These are phyloP conservation scores for Phoma sp. DNA, from an alignment of 2,329 filamentous ascomycete species.

Conservation along the genomic window DNA sequence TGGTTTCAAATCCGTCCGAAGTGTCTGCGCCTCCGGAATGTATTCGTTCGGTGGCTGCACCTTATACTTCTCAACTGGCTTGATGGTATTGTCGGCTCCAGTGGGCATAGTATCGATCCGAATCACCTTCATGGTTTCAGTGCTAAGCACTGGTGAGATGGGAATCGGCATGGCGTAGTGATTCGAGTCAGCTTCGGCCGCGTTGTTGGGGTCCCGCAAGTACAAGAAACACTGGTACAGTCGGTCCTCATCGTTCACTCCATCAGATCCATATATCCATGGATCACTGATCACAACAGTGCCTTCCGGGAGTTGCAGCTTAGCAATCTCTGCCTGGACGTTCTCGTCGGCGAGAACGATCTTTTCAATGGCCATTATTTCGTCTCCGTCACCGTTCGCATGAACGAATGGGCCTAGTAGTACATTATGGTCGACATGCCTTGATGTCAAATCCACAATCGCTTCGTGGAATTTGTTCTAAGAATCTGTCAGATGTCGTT, in stretches of 20 bases:
- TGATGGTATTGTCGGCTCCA: slow-evolving; percentile 66
- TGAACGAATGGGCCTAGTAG: slow-evolving; percentile 65
- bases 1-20: slow-evolving; percentile 68
- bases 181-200: slow-evolving; percentile 67
- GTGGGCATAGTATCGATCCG: slow-evolving; percentile 74
- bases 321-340: slow-evolving; percentile 65
- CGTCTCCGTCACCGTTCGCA: slow-evolving; percentile 64
- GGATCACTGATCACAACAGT: slow-evolving; percentile 64
- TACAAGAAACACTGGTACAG: slow-evolving; percentile 72
- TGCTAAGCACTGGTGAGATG: slow-evolving; percentile 72
- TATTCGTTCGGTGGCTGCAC: slow-evolving; percentile 69
- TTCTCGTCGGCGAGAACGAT: slow-evolving; percentile 61
- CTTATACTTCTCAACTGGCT: slow-evolving; percentile 63
- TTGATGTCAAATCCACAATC: slow-evolving; percentile 59
- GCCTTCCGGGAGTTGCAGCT: slow-evolving; percentile 64
- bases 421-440: slow-evolving; percentile 62
- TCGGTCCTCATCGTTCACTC: slow-evolving; percentile 55
- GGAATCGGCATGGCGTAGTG: slow-evolving; percentile 72
- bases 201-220: slow-evolving; percentile 66
- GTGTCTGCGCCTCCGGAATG: slow-evolving; percentile 66
- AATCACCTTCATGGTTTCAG: slow-evolving; percentile 67
- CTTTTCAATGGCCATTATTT: slow-evolving; percentile 65
- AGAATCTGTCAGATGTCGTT: slow-evolving; percentile 4
- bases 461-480: slow-evolving; percentile 70
- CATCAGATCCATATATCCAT: slow-evolving; percentile 72